Evolutionary conservation across 257 asterid genomes (phyloP), one percentile per base, ranked within the genome.

Genomic region (Ligustrum vulgare): DNA sequence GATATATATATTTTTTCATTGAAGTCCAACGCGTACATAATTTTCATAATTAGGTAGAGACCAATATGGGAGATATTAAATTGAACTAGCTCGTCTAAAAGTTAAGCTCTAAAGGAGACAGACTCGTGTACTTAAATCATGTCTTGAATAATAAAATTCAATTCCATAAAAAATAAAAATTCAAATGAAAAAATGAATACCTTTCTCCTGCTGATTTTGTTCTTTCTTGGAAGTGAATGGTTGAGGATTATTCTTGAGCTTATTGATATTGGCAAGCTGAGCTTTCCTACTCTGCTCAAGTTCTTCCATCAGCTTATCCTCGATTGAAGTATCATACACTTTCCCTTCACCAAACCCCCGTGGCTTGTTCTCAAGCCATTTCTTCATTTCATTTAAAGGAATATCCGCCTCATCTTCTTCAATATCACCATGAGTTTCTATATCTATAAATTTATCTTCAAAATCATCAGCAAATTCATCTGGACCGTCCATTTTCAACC

Each of bases 321-420:
- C 99, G 79, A 90, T 31, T 10, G 89, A 79, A 82, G 97, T 95
- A 86, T 93, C 97, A 80, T 95, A 95, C 75, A 9, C 90, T 78
- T 87, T 89, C 15, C 95, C 98, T 79, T 93, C 99, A 37, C 99
- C 98, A 76, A 95, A 95, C 9, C 99, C 99, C 79, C 85, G 75
- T 47, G 98, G 98, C 87, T 82, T 86, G 45, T 83, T 90, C 76
- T 76, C 82, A 8, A 81, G 67, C 98, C 98, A 91, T 74, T 80
- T 73, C 84, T 89, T 90, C 97, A 93, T 91, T 70, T 91, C 85
- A 77, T 43, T 34, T 70, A 93, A 68, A 32, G 97, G 98, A 67
- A 91, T 51, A 69, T 81, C 56, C 28, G 79, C 82, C 23, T 84
- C 89, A 16, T 70, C 89, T 0, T 12, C 79, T 8, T 81, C 85